Evolutionary conservation across 2,329 filamentous ascomycete genomes (phyloP), one percentile per base, ranked within the genome.

Genomic region (Apiospora arundinis): DNA sequence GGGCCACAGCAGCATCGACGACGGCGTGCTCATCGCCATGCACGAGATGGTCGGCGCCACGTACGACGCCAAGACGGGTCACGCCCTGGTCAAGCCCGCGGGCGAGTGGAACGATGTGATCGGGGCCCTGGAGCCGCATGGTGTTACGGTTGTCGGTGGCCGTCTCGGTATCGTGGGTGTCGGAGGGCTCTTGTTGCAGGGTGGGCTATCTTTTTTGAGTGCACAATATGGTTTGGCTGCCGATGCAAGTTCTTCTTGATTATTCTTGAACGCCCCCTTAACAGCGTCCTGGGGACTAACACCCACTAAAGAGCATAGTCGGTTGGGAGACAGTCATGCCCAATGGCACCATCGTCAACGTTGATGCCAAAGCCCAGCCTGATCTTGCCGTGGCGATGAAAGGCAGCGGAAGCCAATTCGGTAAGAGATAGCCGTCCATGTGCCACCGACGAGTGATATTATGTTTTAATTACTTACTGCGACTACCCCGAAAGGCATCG

Each of bases 51-150:
- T 72, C 18, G 82, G 80, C 32, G 78, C 79, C 18, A 81, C 76
- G 21, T 82, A 81, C 46, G 80, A 81, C 66, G 76, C 75, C 2
- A 73, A 71, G 8, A 80, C 78, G n/a, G 73, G 74, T 40, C 73
- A 83, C 14, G 81, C 82, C 4, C 80, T 78, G 68, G 80, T 84
- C 21, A 81, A 80, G 70, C 81, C 81, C 0, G 81, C 82, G 40
- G 81, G 81, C 32, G 78, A 82, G 71, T 83, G 81, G 81, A 81
- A 82, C 69, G 79, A 83, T 71, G 81, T 83, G 5, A 78, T 82
- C 52, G 75, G 77, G 2, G 75, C 77, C 7, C 74, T 83, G 40
- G 78, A 78, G n/a, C 73, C 78, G 23, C 74, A 77, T 28, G 80
- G 80, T 7, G 79, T 82, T 23, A 78, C 81, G 12, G 76, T 82